phyloP scores from a whole-genome alignment of 116 monocot species.

The Phalaenopsis hybrid region DNA sequence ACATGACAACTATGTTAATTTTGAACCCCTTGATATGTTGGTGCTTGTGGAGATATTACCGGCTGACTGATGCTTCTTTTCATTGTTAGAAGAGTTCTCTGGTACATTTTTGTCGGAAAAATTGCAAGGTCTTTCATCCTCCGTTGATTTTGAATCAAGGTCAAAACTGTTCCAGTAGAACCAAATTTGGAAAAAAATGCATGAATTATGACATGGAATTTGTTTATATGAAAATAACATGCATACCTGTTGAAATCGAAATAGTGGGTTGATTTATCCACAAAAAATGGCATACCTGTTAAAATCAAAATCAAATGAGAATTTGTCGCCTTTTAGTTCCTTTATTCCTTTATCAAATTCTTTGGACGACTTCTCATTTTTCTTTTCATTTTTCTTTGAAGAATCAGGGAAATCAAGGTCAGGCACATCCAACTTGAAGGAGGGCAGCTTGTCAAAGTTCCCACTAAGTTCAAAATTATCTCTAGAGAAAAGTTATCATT shows the following conservation, averaged over 20 bases:
- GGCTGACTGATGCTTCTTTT: constrained; percentile 6
- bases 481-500: constrained; percentile 26
- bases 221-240: neutral
- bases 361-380: constrained; percentile 27
- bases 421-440: constrained; percentile 81
- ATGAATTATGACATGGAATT: neutral
- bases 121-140: constrained; percentile 19
- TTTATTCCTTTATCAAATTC: constrained; percentile 29
- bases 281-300: constrained; percentile 45
- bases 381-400: constrained; percentile 43
- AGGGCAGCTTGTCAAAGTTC: constrained; percentile 67
- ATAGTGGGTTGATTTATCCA: neutral
- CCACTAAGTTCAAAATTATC: constrained; percentile 79
- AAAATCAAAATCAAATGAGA: constrained; percentile 87
- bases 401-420: constrained; percentile 75
- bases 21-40: constrained; percentile 13
- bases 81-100: constrained; percentile 24
- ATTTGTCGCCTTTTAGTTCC: constrained; percentile 38
- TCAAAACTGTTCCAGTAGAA: constrained; percentile 67
- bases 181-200: constrained; percentile 16
- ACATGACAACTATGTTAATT: constrained; percentile 10
- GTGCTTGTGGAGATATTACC: constrained; percentile 22
- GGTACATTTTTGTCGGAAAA: constrained; percentile 16
- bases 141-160: constrained; percentile 40
- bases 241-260: no score